Evolutionary conservation across 2,329 filamentous ascomycete genomes (phyloP).

Genomic region (Hymenoscyphus infarciens): DNA sequence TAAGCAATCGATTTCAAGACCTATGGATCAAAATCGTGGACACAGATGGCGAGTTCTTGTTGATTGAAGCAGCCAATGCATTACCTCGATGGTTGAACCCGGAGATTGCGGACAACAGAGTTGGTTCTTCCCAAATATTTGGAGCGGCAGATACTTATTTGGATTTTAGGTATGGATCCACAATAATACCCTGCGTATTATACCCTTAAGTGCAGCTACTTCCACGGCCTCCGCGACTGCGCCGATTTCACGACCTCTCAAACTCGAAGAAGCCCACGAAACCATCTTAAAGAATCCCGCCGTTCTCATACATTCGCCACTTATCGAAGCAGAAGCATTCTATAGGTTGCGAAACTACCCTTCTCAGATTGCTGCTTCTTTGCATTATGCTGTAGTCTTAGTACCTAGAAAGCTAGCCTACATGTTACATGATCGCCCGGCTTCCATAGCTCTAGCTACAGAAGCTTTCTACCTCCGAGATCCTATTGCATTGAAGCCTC

Average conservation of each 20-base stretch:
- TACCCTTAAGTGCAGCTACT: conserved; percentile 50
- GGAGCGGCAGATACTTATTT: neutral
- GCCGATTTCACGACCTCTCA: conserved; percentile 46
- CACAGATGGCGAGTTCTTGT: conserved; percentile 89
- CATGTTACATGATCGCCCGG: conserved; percentile 70
- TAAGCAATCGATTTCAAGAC: conserved; percentile 68
- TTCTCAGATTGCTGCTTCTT: conserved; percentile 63
- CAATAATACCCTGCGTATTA: conserved; percentile 68
- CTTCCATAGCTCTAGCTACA: conserved; percentile 75
- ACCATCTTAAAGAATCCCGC: conserved; percentile 55
- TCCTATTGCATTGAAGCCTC: conserved; percentile 66
- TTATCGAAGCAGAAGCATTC: conserved; percentile 85
- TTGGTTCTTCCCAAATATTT: conserved; percentile 30
- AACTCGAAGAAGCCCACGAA: conserved; percentile 59
- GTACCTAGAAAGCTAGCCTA: conserved; percentile 80
- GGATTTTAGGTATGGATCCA: conserved; percentile 73
- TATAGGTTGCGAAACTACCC: conserved; percentile 85
- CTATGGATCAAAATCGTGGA: conserved; percentile 83
- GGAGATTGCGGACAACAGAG: conserved; percentile 79
- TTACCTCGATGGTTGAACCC: conserved; percentile 89
- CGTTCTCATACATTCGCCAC: conserved; percentile 64
- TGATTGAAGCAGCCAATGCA: conserved; percentile 87
- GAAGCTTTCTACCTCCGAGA: conserved; percentile 94
- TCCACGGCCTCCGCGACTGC: conserved; percentile 38
- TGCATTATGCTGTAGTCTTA: conserved; percentile 71